Conservation (phyloP, 148 eudicot species). For the Dianthus caryophyllus region DNA sequence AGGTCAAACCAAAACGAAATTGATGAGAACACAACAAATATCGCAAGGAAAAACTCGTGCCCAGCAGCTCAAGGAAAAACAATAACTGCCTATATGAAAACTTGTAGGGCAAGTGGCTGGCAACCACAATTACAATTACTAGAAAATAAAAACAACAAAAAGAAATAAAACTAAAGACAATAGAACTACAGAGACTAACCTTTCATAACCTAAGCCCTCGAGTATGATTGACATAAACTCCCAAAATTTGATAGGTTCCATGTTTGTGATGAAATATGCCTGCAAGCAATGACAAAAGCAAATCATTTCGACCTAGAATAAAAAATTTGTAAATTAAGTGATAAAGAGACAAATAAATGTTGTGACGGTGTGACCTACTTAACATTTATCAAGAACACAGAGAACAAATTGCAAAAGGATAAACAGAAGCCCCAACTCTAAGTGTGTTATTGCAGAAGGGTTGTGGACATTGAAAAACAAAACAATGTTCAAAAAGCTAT, state of each 20-base stretch:
- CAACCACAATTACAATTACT: neutral
- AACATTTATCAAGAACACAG: neutral
- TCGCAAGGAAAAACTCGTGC: neutral
- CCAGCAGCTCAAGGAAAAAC: neutral
- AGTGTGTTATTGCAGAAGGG: too few relatives aligned
- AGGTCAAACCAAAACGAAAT: neutral
- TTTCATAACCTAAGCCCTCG: constrained; percentile 93
- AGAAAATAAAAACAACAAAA: too few relatives aligned
- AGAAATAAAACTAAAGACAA: too few relatives aligned
- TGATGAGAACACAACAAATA: neutral
- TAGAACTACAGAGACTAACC: constrained; percentile 39
- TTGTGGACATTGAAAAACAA: too few relatives aligned
- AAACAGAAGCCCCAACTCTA: too few relatives aligned
- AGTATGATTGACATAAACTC: constrained; percentile 86
- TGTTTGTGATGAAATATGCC: constrained; percentile 93
- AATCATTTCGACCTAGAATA: constrained; percentile 1
- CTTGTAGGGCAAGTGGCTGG: neutral
- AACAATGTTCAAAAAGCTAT: neutral
- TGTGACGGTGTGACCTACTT: too few relatives aligned
- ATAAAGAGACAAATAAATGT: neutral
- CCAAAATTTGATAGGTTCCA: constrained; percentile 95
- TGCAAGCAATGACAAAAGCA: constrained; percentile 28
- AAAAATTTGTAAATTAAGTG: neutral
- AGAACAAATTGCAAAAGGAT: neutral
- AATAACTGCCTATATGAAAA: neutral